Evolutionary conservation across 2,329 filamentous ascomycete species (phyloP), one percentile per base, ranked within the genome.

Genomic region (Biscogniauxia sp.): DNA sequence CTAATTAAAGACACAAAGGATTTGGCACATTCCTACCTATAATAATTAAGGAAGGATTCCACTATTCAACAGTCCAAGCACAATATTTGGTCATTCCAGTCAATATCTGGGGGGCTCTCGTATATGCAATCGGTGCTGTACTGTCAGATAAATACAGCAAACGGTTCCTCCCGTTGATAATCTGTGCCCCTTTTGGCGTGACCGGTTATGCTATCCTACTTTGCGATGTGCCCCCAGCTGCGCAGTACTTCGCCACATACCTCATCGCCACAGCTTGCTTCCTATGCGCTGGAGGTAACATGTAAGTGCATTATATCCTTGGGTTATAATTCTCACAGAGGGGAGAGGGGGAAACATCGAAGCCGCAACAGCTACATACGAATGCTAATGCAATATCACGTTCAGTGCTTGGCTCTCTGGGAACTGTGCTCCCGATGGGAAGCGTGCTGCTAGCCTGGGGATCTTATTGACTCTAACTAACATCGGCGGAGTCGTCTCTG

Each of bases 11-110:
- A 23, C 2, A 23, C 23, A 13, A 53, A 69, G 69, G 75, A 6
- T 78, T 78, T 49, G 73, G 76, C 2, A 78, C 76, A 0, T 79
- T 79, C 54, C 64, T 79, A 1, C 77, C 76, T 0, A 76, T 78
- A 54, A 78, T 78, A 54, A 77, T 78, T 53, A 73, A 74, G 20
- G 71, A 77, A 2, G 69, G 69, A 1, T 77, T 78, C 59, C 68
- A 75, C 20, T 77, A 75, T 57, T 74, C 74, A 1, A 75, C 74
- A 0, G 69, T 76, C 11, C 72, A 78, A 63, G 73, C 74, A 53
- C 64, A 73, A 63, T 78, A 78, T 56, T 68, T 78, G 3, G 74
- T 77, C 8, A 77, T 78, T 19, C 75, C 76, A 0, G 74, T 77
- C n/a, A 77, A 77, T 56, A 51, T 78, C 23, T 77, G 75, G 75